Conservation (phyloP, 2,329 filamentous ascomycete species). For the Colletotrichum falcatum region DNA sequence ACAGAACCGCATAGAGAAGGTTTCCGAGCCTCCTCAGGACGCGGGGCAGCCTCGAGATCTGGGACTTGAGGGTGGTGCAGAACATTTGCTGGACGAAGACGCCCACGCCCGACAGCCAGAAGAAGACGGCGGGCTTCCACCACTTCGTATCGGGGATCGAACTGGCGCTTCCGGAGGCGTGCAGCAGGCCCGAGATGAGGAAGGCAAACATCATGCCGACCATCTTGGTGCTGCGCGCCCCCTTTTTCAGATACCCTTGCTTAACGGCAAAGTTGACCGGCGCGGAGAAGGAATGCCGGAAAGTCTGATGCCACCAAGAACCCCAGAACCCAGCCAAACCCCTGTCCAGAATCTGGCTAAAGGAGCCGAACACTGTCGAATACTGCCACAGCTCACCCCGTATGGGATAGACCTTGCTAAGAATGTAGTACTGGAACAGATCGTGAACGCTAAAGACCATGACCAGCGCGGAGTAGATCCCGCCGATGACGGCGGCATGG, state of each 20-base stretch:
- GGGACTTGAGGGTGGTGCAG: conserved; percentile 49
- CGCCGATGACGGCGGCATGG: conserved; percentile 65
- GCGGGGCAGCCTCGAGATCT: conserved; percentile 56
- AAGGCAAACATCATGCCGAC: conserved; percentile 67
- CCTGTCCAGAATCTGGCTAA: conserved; percentile 68
- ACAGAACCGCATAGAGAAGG: conserved; percentile 69
- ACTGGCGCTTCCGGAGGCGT: conserved; percentile 77
- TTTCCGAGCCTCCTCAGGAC: conserved; percentile 67
- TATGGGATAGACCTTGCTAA: conserved; percentile 64
- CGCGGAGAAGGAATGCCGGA: conserved; percentile 78
- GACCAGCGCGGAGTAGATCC: conserved; percentile 70
- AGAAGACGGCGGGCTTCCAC: conserved; percentile 75
- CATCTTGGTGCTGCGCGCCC: conserved; percentile 49
- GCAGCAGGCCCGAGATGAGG: conserved; percentile 74
- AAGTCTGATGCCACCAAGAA: conserved; percentile 90
- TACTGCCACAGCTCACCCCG: conserved; percentile 64
- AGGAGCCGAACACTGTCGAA: conserved; percentile 67
- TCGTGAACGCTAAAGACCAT: conserved; percentile 71
- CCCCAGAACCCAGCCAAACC: conserved; percentile 88
- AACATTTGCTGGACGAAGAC: conserved; percentile 68
- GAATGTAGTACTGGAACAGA: conserved; percentile 64
- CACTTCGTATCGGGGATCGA: conserved; percentile 64
- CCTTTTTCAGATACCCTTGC: conserved; percentile 53
- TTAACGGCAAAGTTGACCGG: conserved; percentile 64
- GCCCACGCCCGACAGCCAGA: conserved; percentile 76